phyloP scores from a whole-genome alignment of 371 early-diverging fungal species.

The Massospora cicadina region DNA sequence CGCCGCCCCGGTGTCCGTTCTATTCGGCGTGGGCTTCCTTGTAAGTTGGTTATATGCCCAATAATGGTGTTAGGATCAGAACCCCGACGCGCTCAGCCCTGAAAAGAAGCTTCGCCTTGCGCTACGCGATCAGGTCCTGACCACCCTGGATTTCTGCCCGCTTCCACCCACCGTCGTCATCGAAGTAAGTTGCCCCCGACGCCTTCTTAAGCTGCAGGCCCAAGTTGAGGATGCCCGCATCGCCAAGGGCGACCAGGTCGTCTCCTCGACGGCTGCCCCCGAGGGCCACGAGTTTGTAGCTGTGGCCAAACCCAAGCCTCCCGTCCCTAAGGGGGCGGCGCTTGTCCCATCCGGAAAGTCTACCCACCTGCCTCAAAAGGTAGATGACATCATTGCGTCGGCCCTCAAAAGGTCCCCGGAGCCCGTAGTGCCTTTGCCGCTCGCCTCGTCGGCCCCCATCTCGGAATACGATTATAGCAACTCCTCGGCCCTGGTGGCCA shows the following conservation, averaged over 20 bases:
- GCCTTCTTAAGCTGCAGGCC: background rate
- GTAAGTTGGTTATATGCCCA: background rate
- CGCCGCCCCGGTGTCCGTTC: background rate
- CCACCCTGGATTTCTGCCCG: background rate
- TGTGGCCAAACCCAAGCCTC: background rate
- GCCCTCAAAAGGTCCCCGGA: no score
- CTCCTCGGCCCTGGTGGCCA: background rate
- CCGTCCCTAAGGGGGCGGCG: background rate
- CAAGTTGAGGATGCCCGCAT: background rate
- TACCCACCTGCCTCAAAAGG: background rate
- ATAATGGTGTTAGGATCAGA: background rate
- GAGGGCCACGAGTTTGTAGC: background rate
- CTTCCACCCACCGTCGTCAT: background rate
- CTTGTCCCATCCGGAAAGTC: background rate
- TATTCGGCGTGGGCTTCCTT: background rate
- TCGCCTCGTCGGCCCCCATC: background rate
- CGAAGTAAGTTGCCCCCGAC: background rate
- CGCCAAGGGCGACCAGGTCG: background rate
- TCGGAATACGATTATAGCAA: background rate
- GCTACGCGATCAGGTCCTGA: background rate
- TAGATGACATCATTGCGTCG: background rate
- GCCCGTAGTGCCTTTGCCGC: background rate
- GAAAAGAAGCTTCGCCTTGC: background rate
- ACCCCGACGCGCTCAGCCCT: no score
- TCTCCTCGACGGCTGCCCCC: background rate